Conservation (phyloP, 2,329 filamentous ascomycete species). For the Aureobasidium sp. region DNA sequence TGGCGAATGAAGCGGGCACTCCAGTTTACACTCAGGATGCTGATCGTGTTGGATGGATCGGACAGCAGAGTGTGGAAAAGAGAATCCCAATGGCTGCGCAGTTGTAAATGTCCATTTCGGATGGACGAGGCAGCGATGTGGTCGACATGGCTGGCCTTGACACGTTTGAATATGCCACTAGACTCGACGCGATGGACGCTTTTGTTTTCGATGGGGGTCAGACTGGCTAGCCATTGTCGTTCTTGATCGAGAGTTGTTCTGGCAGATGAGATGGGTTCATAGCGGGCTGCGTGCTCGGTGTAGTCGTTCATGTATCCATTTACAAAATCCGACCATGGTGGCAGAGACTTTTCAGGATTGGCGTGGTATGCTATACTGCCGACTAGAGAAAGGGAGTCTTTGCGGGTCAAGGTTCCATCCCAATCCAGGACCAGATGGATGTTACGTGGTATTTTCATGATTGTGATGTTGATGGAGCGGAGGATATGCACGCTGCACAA, state of each 20-base stretch:
- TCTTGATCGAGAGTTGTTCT: constrained; percentile 29
- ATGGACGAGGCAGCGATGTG: constrained; percentile 23
- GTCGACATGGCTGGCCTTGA: constrained; percentile 26
- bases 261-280: constrained; percentile 21
- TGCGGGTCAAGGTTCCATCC: constrained; percentile 38
- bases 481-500: not conserved
- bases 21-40: constrained; percentile 41
- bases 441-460: not conserved
- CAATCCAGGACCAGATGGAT: constrained; percentile 37
- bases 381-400: constrained; percentile 37
- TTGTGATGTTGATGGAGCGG: not conserved
- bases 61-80: constrained; percentile 24
- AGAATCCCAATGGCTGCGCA: constrained; percentile 30
- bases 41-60: constrained; percentile 16
- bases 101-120: constrained; percentile 22
- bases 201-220: constrained; percentile 31
- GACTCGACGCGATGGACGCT: constrained; percentile 33
- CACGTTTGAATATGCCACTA: constrained; percentile 31
- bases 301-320: constrained; percentile 36
- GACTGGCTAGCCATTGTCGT: constrained; percentile 28
- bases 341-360: not conserved
- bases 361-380: constrained; percentile 27
- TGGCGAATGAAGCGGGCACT: constrained; percentile 33
- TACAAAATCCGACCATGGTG: constrained; percentile 32
- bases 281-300: constrained; percentile 23